A percentile compares a stretch with the other conserved stretches of the same genome.
phyloP scores from a whole-genome alignment of 2,329 filamentous ascomycete species.

The Alternaria ethzedia region DNA sequence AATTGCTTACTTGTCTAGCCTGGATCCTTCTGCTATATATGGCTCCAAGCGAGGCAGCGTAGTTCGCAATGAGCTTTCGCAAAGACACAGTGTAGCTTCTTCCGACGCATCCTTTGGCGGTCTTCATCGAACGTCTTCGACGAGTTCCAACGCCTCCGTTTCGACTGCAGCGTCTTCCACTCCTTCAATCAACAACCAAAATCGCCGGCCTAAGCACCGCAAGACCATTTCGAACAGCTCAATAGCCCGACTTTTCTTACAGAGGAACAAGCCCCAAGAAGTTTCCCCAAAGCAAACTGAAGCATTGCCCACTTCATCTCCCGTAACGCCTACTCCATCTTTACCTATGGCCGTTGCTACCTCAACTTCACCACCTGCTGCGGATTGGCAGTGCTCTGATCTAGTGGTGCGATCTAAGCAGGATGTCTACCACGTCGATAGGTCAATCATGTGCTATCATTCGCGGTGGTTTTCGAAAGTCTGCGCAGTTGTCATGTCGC shows the following conservation, averaged over 20 bases:
- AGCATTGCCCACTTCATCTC: conserved; percentile 2
- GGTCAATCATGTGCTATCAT: conserved; percentile 38
- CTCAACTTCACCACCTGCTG: not conserved
- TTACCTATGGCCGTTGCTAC: not conserved
- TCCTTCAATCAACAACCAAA: conserved; percentile 5
- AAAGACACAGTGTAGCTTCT: conserved; percentile 11
- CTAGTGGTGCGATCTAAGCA: conserved; percentile 35
- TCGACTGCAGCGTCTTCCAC: conserved; percentile 22
- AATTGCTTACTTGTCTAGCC: conserved; percentile 17
- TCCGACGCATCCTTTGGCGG: conserved; percentile 16
- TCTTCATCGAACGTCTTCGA: conserved; percentile 17
- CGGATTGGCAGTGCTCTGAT: conserved; percentile 32
- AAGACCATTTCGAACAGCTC: conserved; percentile 18
- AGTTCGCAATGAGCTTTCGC: conserved; percentile 5
- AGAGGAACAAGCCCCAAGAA: conserved; percentile 15
- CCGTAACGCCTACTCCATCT: not conserved
- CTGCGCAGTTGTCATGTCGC: conserved; percentile 32
- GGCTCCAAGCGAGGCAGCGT: conserved; percentile 4
- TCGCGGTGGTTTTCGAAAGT: conserved; percentile 40
- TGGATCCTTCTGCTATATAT: conserved; percentile 14
- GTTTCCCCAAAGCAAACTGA: not conserved
- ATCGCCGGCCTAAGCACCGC: conserved; percentile 16
- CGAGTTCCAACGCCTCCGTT: conserved; percentile 11
- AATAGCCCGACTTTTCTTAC: conserved; percentile 19
- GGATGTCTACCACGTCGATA: conserved; percentile 40